Evolutionary conservation across 1,284 basidiomycete genomes (phyloP), one percentile per base, ranked within the genome.

Genomic region (Mycena sp.): DNA sequence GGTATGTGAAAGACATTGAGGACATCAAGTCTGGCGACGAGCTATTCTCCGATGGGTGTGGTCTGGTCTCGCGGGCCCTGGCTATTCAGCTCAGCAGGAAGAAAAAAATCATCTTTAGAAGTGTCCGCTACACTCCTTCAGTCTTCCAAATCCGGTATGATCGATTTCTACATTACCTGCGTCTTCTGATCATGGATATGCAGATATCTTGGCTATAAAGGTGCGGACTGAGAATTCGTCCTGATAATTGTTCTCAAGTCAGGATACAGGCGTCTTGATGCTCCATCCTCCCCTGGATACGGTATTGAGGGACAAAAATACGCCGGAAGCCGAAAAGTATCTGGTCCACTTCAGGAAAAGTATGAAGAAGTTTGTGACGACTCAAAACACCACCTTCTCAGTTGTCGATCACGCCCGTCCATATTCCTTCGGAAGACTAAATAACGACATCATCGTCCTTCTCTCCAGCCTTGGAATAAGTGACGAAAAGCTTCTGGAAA

Each of bases 371-470:
- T 89, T 90, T 72, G 80, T 73, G 12, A 82, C 85, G 0, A 85
- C 80, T 0, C 70, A 75, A 5, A 83, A 88, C 63, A 77, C 80
- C 50, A 87, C 85, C 0, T 88, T 90, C 73, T 89, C 87, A 0
- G 84, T 89, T 32, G 87, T 90, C 14, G 85, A 84, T 44, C 80
- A 85, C 67, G 89, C 88, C 1, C 81, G 78, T 44, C 88, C 87
- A 1, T 89, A 86, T 57, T 76, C 84, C 0, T 90, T 87, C 69
- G 86, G 85, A 1, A 81, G 87, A 11, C 77, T 90, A 25, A 90
- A 90, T 70, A 88, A 89, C 72, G 88, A 89, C 60, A 83, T 89
- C 67, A 85, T 89, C 14, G 84, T 87, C 23, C 83, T 90, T 7
- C 78, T 90, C 5, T 84, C 86, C 3, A 86, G 86, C 60, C 83